phyloP scores from a whole-genome alignment of 495 filamentous ascomycete genomes.

The Aspergillus homomorphus region DNA sequence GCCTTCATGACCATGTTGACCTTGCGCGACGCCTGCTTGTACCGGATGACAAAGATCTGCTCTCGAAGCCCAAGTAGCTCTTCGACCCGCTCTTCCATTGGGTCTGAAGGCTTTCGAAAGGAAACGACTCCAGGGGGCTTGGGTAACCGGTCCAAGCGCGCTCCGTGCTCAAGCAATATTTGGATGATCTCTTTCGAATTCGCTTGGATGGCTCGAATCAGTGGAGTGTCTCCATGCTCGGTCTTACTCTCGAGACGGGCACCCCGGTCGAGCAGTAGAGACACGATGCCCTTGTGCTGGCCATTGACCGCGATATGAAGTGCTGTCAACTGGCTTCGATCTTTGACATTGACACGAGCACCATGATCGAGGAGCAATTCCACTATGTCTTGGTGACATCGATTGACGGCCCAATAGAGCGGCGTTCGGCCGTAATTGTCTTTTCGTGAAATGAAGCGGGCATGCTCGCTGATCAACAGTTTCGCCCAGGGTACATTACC shows the following conservation, averaged over 20 bases:
- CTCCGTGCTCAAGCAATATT: conserved; percentile 22
- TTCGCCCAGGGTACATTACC: conserved; percentile 27
- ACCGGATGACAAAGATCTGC: conserved; percentile 21
- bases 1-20: conserved; percentile 25
- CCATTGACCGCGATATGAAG: conserved; percentile 29
- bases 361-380: conserved; percentile 29
- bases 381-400: conserved; percentile 28
- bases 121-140: conserved; percentile 20
- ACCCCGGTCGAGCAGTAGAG: conserved; percentile 24
- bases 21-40: conserved; percentile 18
- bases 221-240: conserved; percentile 24
- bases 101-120: conserved; percentile 18
- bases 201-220: conserved; percentile 24
- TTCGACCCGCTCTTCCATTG: conserved; percentile 25
- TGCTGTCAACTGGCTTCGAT: conserved; percentile 27
- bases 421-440: conserved; percentile 14
- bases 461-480: conserved; percentile 22
- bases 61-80: conserved; percentile 26
- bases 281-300: conserved; percentile 26
- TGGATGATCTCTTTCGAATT: conserved; percentile 22
- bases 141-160: conserved; percentile 22
- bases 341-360: conserved; percentile 28
- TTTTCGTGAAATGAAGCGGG: conserved; percentile 19
- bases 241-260: conserved; percentile 23
- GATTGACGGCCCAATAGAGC: conserved; percentile 8